Evolutionary conservation across 352 stramenopile species (phyloP).

Genomic region (Globisporangium heterothallicum): DNA sequence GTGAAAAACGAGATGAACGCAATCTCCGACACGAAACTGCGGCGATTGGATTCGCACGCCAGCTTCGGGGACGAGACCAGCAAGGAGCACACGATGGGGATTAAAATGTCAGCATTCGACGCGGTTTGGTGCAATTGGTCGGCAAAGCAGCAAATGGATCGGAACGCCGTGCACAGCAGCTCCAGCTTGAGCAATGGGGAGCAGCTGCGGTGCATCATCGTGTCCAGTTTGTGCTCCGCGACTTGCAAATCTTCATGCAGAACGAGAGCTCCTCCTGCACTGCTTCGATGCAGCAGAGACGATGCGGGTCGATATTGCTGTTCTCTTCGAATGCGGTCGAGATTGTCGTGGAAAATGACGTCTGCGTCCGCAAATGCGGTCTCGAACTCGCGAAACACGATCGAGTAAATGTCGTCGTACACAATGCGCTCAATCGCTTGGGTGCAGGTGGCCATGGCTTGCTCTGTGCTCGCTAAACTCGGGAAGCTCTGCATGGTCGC

Average conservation of each 20-base stretch:
- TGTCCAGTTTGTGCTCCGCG: slow-evolving; percentile 33
- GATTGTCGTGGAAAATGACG: slow-evolving; percentile 35
- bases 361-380: slow-evolving; percentile 39
- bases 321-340: slow-evolving; percentile 43
- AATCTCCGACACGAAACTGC: slow-evolving; percentile 63
- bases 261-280: slow-evolving; percentile 5
- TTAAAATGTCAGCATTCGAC: slow-evolving; percentile 65
- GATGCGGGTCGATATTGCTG: slow-evolving; percentile 29
- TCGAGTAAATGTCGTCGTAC: slow-evolving; percentile 59
- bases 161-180: slow-evolving; percentile 53
- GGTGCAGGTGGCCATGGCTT: slow-evolving; percentile 39
- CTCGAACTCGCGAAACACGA: slow-evolving; percentile 52
- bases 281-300: neutral
- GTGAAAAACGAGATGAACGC: slow-evolving; percentile 79
- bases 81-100: slow-evolving; percentile 61
- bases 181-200: slow-evolving; percentile 64
- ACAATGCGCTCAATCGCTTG: slow-evolving; percentile 58
- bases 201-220: slow-evolving; percentile 40
- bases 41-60: slow-evolving; percentile 9
- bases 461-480: slow-evolving; percentile 43
- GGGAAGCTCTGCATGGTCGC: slow-evolving; percentile 60
- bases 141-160: slow-evolving; percentile 57
- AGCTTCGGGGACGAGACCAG: slow-evolving; percentile 35
- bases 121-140: slow-evolving; percentile 55
- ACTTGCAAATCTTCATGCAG: slow-evolving; percentile 33